Base-by-base conservation (phyloP, 257 asterid genomes). In the Agastache rugosa region DNA sequence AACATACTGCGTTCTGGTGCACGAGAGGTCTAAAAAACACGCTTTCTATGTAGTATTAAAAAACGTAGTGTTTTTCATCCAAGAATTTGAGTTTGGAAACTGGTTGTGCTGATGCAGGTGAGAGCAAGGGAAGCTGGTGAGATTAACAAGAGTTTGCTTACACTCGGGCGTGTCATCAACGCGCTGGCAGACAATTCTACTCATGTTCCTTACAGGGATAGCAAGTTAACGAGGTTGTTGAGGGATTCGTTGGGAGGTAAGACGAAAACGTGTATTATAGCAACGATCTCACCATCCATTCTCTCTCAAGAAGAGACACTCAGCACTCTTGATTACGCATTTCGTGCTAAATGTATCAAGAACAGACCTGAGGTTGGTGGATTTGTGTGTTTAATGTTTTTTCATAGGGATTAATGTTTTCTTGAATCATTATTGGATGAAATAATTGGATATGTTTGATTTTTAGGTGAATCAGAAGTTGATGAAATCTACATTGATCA, bases 101-200 rank as follows among this genome's bases (percentile, higher is more conserved):
- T 11, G 59, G 47, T 67, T 65, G 12, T 8, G 39, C 12, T 69
- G 10, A 44, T 80, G 72, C 78, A 87, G 93, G 85, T 73, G 55
- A 76, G 88, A 78, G 93, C 88, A 80, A 82, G 93, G 63, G 93
- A 87, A 79, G 90, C 87, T 62, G 93, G 93, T 25, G 93, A 87
- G 87, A 87, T 87, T 48, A 87, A 87, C 74, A 87, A 83, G 71
- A 87, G 93, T 78, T 80, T 87, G 85, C 87, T 87, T 34, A 87
- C 93, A 19, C 74, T 87, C 22, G 90, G 93, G 16, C 87, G 93
- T 16, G 86, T 83, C 71, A 85, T 85, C 84, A 85, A 82, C 41
- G 87, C 89, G 1, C 65, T 87, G 85, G 83, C 85, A 6, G 90
- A 85, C 42, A 87, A 82, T 75, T 87, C 88, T 11, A 74, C 75